Percentiles rank a stretch among this genome's conserved stretches.
phyloP scores from a whole-genome alignment of 1,139 yeast genomes.

The Yamadazyma sp. region DNA sequence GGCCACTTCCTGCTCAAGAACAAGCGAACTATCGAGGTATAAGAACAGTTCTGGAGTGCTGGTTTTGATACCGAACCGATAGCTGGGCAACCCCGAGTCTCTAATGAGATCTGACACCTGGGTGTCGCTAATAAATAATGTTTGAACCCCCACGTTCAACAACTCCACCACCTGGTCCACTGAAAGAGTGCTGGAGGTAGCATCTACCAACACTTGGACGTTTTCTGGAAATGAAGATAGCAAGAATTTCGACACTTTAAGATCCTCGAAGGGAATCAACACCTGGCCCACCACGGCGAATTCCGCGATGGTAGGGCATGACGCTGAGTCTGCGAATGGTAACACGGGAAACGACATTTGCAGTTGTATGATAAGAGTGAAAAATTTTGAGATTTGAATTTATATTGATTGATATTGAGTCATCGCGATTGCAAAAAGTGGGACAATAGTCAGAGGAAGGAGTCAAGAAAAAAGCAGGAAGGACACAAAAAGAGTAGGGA shows the following conservation, averaged over 20 bases:
- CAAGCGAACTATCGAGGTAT: slow-evolving; percentile 24
- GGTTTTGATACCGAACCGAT: slow-evolving; percentile 50
- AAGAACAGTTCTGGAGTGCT: slow-evolving; percentile 7
- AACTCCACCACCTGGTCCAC: slow-evolving; percentile 51
- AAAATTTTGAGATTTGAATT: slow-evolving; percentile 9
- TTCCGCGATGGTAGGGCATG: slow-evolving; percentile 21
- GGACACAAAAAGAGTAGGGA: no score
- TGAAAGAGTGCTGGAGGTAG: slow-evolving; percentile 19
- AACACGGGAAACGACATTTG: slow-evolving; percentile 52
- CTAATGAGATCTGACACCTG: slow-evolving; percentile 34
- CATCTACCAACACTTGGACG: slow-evolving; percentile 37
- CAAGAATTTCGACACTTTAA: slow-evolving; percentile 26
- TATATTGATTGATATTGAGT: slow-evolving; percentile 2
- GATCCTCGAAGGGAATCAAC: slow-evolving; percentile 31
- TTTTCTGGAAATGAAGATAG: slow-evolving; percentile 33
- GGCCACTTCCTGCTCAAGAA: slow-evolving; percentile 20
- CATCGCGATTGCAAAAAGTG: slow-evolving; percentile 1
- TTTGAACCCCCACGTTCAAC: slow-evolving; percentile 66
- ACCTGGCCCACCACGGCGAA: slow-evolving; percentile 41
- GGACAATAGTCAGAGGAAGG: no score
- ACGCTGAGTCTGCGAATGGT: slow-evolving; percentile 28
- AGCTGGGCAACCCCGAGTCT: slow-evolving; percentile 59
- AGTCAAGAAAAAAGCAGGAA: neutral
- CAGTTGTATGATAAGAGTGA: neutral
- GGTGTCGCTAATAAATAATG: slow-evolving; percentile 43